Evolutionary conservation across 306 rosid species (phyloP).

Genomic region (Rosa lucieae): DNA sequence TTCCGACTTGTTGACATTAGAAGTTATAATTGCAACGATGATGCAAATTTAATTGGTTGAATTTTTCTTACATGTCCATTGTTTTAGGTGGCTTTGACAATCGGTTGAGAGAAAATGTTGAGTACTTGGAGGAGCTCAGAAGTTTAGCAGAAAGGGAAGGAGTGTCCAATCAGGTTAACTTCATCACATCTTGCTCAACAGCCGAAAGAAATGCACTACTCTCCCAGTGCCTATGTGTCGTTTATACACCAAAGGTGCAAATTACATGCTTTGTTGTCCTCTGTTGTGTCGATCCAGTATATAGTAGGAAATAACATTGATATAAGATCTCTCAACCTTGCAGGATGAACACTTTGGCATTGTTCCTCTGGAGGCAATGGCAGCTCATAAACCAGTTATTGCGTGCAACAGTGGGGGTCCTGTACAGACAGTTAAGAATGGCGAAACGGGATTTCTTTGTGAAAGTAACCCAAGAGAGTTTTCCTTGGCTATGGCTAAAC

Average conservation of each 20-base stretch:
- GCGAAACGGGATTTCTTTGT: slow-evolving; percentile 71
- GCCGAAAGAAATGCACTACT: slow-evolving; percentile 82
- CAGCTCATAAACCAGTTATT: slow-evolving; percentile 87
- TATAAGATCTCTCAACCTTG: slow-evolving; percentile 20
- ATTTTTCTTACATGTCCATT: slow-evolving; percentile 15
- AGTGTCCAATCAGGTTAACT: slow-evolving; percentile 52
- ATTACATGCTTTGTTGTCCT: background rate
- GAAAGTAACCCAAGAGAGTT: slow-evolving; percentile 61
- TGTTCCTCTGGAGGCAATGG: slow-evolving; percentile 97
- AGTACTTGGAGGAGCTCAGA: slow-evolving; percentile 84
- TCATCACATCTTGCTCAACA: slow-evolving; percentile 89
- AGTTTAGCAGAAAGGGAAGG: slow-evolving; percentile 77
- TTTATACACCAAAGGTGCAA: slow-evolving; percentile 78
- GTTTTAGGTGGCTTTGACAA: slow-evolving; percentile 77
- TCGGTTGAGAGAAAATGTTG: slow-evolving; percentile 84
- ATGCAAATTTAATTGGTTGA: background rate
- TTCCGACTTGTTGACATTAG: background rate
- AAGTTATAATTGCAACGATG: background rate
- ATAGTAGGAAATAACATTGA: slow-evolving; percentile 12
- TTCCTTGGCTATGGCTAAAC: slow-evolving; percentile 63
- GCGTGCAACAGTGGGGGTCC: slow-evolving; percentile 95
- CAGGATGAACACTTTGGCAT: slow-evolving; percentile 96
- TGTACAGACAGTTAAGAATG: slow-evolving; percentile 69
- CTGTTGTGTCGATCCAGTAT: slow-evolving; percentile 4
- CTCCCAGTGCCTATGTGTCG: slow-evolving; percentile 73